These are phyloP conservation scores for Kodamaea fukazawae DNA, from an alignment of 805 yeast genomes.

Conservation along the genomic window DNA sequence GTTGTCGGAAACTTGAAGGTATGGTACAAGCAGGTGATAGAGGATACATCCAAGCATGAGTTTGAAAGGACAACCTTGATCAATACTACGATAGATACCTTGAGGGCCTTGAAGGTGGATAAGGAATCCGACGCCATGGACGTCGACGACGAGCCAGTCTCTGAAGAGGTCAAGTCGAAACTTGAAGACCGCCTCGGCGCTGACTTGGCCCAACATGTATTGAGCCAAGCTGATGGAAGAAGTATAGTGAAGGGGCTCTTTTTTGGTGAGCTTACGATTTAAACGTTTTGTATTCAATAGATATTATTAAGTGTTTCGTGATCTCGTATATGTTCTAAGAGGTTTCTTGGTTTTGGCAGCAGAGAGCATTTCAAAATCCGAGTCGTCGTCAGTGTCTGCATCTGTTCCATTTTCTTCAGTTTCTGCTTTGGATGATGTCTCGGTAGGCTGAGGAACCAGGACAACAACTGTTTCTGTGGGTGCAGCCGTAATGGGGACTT, in stretches of 20 bases:
- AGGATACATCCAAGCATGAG: constrained; percentile 36
- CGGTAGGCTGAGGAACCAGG: too few relatives aligned
- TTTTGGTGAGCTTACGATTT: constrained; percentile 54
- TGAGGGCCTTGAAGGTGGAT: constrained; percentile 44
- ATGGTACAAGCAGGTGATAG: constrained; percentile 69
- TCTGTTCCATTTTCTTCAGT: too few relatives aligned
- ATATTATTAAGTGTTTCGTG: constrained; percentile 2
- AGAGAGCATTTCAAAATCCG: constrained; percentile 10
- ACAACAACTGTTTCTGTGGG: too few relatives aligned
- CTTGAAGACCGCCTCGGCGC: constrained; percentile 61
- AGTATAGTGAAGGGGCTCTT: constrained; percentile 62
- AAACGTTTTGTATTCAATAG: constrained; percentile 2
- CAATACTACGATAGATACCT: constrained; percentile 50
- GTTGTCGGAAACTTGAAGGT: constrained; percentile 79
- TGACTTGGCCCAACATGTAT: constrained; percentile 48
- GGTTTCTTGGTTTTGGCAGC: neutral
- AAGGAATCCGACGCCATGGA: constrained; percentile 33
- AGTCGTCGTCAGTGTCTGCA: constrained; percentile 8
- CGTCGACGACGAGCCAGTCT: constrained; percentile 24
- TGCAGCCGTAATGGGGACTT: too few relatives aligned
- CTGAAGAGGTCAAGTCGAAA: constrained; percentile 36
- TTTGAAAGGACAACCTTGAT: constrained; percentile 48
- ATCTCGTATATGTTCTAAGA: constrained; percentile 6
- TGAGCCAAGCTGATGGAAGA: constrained; percentile 46
- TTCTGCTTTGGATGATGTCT: too few relatives aligned